These are phyloP conservation scores for Nyctanthes arbortristis DNA, from an alignment of 257 asterid genomes.

Conservation along the genomic window DNA sequence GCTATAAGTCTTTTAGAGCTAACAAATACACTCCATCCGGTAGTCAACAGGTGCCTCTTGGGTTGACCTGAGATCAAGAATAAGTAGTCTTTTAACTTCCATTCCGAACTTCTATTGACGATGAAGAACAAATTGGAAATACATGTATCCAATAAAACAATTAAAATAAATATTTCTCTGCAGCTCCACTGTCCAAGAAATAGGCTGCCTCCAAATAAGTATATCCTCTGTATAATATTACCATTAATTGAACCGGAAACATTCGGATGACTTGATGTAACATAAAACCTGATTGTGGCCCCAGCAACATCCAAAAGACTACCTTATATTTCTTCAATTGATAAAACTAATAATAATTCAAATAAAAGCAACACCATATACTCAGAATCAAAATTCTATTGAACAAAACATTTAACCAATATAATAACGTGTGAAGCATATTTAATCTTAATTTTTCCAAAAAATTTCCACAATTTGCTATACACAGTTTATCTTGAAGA, in stretches of 20 bases:
- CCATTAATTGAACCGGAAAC: not conserved
- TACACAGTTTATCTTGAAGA: not conserved
- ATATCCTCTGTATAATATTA: too few relatives aligned
- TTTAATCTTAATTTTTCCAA: not conserved
- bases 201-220: not conserved
- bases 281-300: not conserved
- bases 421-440: not conserved
- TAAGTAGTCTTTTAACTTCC: conserved; percentile 3
- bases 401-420: not conserved
- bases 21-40: conserved; percentile 99
- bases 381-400: not conserved
- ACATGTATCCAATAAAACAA: not conserved
- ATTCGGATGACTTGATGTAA: not conserved
- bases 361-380: not conserved
- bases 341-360: not conserved
- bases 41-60: conserved; percentile 85
- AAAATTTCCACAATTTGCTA: not conserved
- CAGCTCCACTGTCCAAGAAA: not conserved
- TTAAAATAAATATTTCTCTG: too few relatives aligned
- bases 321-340: not conserved
- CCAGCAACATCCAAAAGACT: not conserved
- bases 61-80: conserved; percentile 78
- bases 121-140: not conserved
- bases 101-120: conserved; percentile 6
- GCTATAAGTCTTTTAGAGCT: conserved; percentile 88